Evolutionary conservation across 345 rosid species (phyloP).

Genomic region (Rubroshorea leprosula): DNA sequence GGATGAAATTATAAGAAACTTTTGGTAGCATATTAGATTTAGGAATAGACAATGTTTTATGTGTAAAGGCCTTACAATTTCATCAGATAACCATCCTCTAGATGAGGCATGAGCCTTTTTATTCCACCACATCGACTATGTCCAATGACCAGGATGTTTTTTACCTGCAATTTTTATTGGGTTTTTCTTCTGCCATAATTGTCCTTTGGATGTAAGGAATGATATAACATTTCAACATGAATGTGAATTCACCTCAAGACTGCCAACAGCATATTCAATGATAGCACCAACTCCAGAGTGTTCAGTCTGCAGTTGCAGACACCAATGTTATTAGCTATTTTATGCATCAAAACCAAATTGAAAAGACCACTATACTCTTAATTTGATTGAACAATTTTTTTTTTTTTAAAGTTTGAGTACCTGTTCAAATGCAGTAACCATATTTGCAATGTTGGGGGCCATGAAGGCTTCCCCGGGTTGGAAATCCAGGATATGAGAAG

Average conservation of each 20-base stretch:
- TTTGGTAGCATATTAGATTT: background rate
- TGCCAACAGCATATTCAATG: constrained; percentile 79
- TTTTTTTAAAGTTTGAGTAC: no score
- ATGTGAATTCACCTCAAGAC: constrained; percentile 53
- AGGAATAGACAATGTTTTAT: background rate
- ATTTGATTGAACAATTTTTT: no score
- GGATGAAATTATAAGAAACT: background rate
- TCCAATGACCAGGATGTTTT: constrained; percentile 74
- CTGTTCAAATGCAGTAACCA: constrained; percentile 80
- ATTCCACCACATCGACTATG: constrained; percentile 98
- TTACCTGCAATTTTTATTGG: constrained; percentile 43
- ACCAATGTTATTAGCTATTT: background rate
- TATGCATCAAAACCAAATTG: background rate
- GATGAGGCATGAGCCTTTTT: constrained; percentile 77
- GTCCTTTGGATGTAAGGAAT: no score
- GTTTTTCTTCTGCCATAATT: no score
- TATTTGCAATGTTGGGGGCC: constrained; percentile 75
- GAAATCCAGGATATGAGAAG: constrained; percentile 69
- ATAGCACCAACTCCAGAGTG: constrained; percentile 69
- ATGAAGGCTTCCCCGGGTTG: constrained; percentile 89
- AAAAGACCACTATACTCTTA: no score
- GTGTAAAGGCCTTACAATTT: background rate
- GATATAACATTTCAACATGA: no score
- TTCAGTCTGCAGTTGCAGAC: constrained; percentile 13
- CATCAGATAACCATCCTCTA: constrained; percentile 36